Evolutionary conservation across 129 eudicot genomes (phyloP).

Genomic region (Saposhnikovia divaricata): DNA sequence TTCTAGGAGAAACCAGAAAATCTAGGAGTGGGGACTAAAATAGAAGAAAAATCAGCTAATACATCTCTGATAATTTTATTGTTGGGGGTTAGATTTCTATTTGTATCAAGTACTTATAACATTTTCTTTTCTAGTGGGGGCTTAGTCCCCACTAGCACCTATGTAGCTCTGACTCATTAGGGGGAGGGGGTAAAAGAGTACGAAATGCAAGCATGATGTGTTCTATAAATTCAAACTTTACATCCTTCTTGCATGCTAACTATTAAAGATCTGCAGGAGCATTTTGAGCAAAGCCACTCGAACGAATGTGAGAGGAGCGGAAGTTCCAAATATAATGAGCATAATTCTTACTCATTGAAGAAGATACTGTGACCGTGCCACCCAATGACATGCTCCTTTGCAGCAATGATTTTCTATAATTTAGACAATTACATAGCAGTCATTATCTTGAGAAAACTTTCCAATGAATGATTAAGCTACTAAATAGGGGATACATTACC

Average conservation of each 20-base stretch:
- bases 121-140: no score
- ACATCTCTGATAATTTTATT: no score
- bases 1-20: no score
- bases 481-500: slow-evolving; percentile 26
- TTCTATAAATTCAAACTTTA: neutral
- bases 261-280: neutral
- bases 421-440: neutral
- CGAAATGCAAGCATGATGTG: neutral
- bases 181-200: neutral
- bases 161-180: no score
- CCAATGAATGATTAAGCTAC: neutral
- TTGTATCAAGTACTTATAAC: no score
- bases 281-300: neutral
- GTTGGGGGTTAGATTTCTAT: no score
- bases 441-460: neutral
- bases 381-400: slow-evolving; percentile 95
- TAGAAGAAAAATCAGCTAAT: no score
- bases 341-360: slow-evolving; percentile 76
- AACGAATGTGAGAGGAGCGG: neutral
- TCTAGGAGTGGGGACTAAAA: no score
- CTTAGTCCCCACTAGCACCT: no score
- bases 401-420: slow-evolving; percentile 29
- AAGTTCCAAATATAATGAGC: neutral
- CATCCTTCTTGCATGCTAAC: neutral
- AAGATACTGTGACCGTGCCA: slow-evolving; percentile 90